phyloP scores from a whole-genome alignment of 1,139 yeast species.

The Taphrina betulina region DNA sequence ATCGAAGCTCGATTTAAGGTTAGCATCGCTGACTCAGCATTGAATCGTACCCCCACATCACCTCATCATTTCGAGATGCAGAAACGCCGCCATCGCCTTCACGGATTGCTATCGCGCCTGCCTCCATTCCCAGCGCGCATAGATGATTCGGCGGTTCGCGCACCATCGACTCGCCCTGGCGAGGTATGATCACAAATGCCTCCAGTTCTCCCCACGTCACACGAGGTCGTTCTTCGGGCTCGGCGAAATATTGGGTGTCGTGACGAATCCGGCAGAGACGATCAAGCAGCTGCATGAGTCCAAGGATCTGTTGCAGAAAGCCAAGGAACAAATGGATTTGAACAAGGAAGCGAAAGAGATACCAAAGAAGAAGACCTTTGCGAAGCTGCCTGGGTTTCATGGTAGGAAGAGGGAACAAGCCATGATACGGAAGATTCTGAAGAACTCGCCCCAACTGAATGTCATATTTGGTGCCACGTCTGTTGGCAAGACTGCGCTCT shows the following conservation, averaged over 20 bases:
- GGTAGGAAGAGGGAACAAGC: constrained; percentile 24
- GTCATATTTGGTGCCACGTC: constrained; percentile 31
- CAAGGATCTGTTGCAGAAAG: constrained; percentile 26
- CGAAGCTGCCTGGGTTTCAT: constrained; percentile 31
- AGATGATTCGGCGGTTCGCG: no score
- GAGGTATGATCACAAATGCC: no score
- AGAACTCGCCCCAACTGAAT: constrained; percentile 14
- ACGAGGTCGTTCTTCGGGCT: constrained; percentile 31
- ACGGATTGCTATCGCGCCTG: no score
- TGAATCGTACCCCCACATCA: no score
- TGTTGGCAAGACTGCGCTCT: constrained; percentile 28
- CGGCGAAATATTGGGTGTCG: constrained; percentile 27
- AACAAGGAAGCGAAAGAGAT: constrained; percentile 18
- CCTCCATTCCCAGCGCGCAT: no score
- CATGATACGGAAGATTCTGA: constrained; percentile 8
- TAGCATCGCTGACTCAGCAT: no score
- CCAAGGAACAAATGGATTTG: constrained; percentile 13
- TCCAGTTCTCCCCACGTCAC: no score
- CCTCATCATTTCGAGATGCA: no score
- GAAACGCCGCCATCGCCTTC: no score
- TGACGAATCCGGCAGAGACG: constrained; percentile 30
- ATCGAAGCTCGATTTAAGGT: no score
- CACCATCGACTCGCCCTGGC: no score
- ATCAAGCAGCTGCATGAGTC: constrained; percentile 26
- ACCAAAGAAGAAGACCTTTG: constrained; percentile 22